Base-by-base conservation (phyloP, 805 yeast species). In the Pichia cabralensis region DNA sequence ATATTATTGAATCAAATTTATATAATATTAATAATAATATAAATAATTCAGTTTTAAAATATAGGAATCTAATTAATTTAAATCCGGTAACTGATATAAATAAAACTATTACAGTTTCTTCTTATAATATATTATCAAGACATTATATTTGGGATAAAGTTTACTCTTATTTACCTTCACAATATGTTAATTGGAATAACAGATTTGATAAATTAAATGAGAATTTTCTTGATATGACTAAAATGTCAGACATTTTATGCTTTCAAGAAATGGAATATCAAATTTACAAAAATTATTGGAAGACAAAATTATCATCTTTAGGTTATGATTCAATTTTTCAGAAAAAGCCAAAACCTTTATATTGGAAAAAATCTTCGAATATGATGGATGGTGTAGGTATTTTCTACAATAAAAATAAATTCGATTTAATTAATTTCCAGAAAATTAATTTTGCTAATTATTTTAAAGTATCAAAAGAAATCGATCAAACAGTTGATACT, bases 371-470 rank as follows among this genome's bases (percentile, higher is more conserved):
- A 31, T 57, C 61, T 4, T 43, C 54, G 4, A 64, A 63, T 28
- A 62, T 60, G 44, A 65, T 75, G 63, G 82, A 76, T 49, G 81
- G 82, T 8, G 77, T 74, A 8, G 68, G 76, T 0, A 59, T 75
- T 3, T 72, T 73, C 45, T 65, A 65, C 36, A 71, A 74, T 40
- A 43, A 47, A n/a, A 50, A 57, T 13, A 65, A 67, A 42, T 74
- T 75, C 39, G 67, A 69, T 18, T 38, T 65, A 3, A 4, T 64
- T 3, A 55, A 53, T 25, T 52, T 46, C 19, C 52, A 53, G 22
- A 39, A 44, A 14, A 41, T 66, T 8, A 54, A 64, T 27, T 53
- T 53, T 35, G 54, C 66, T 5, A 48, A 55, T 18, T 39, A 51
- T 16, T 50, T 55, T 26, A 38, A 42, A 17, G 39, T 57, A 34